Conservation (phyloP, 1,284 basidiomycete species). For the Malassezia psittaci region DNA sequence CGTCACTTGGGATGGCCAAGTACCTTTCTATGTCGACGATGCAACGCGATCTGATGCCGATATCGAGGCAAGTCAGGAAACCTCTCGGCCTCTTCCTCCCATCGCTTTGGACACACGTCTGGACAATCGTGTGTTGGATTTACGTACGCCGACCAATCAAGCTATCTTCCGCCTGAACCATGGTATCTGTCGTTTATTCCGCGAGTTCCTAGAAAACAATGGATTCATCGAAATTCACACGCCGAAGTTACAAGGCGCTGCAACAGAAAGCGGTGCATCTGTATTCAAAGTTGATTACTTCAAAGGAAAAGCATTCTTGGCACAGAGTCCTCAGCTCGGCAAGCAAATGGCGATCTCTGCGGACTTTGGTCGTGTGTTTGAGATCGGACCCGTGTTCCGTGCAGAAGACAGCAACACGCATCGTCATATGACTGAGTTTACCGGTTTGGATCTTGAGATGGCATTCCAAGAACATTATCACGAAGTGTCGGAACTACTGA, state of each 20-base stretch:
- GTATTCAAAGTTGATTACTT: conserved; percentile 99
- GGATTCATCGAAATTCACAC: conserved; percentile 92
- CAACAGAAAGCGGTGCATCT: conserved; percentile 88
- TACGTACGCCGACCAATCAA: conserved; percentile 89
- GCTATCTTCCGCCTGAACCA: conserved; percentile 88
- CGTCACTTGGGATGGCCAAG: conserved; percentile 51
- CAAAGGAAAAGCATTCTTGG: conserved; percentile 87
- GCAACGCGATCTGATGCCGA: conserved; percentile 74
- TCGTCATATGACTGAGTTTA: conserved; percentile 96
- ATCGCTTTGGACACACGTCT: conserved; percentile 66
- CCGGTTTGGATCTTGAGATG: conserved; percentile 98
- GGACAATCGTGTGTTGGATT: conserved; percentile 87
- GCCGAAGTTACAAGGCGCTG: conserved; percentile 91
- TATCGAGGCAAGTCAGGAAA: conserved; percentile 52
- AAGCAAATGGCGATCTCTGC: conserved; percentile 99
- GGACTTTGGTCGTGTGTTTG: conserved; percentile 95
- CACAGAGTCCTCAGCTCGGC: conserved; percentile 90
- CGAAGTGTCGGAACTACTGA: conserved; percentile 53
- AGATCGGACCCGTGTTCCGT: conserved; percentile 86
- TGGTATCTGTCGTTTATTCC: conserved; percentile 77
- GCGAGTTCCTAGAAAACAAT: conserved; percentile 65
- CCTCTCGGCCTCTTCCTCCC: conserved; percentile 39
- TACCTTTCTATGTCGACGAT: conserved; percentile 90
- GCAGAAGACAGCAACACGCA: conserved; percentile 98
- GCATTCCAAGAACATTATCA: conserved; percentile 95